A percentile compares a stretch with the other conserved stretches of the same genome.
Conservation (phyloP, 495 filamentous ascomycete genomes). For the Tuber umbilicatum region DNA sequence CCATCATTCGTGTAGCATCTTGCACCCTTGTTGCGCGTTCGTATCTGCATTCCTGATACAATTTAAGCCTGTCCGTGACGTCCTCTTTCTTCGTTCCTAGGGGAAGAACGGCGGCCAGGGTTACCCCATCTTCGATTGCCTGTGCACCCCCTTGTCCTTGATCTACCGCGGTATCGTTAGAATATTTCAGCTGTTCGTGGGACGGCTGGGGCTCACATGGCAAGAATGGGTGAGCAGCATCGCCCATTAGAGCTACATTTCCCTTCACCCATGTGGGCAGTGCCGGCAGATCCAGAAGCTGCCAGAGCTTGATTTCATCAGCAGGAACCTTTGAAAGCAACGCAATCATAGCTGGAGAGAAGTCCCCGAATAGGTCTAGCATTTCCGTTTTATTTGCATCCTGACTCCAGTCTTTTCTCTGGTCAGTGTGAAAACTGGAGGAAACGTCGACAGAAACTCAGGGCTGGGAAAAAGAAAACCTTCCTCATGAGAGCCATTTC, state of each 20-base stretch:
- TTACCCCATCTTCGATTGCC: conserved; percentile 57
- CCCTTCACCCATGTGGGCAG: conserved; percentile 51
- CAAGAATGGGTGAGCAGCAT: conserved; percentile 60
- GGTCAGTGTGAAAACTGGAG: neutral
- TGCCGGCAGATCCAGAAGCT: conserved; percentile 55
- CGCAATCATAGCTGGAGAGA: conserved; percentile 47
- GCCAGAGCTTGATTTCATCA: conserved; percentile 53
- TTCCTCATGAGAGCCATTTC: conserved; percentile 14
- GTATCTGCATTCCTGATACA: conserved; percentile 52
- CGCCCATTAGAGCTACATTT: conserved; percentile 52
- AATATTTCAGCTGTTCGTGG: neutral
- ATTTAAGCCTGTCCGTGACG: conserved; percentile 47
- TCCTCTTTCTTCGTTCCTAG: conserved; percentile 44
- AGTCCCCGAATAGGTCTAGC: conserved; percentile 48
- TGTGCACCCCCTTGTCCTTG: conserved; percentile 54
- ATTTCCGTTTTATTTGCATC: conserved; percentile 46
- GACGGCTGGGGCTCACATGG: conserved; percentile 37
- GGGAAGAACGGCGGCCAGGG: conserved; percentile 51
- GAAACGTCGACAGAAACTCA: neutral
- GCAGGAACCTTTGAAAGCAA: conserved; percentile 50
- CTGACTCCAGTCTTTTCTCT: conserved; percentile 46
- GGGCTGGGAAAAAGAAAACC: neutral
- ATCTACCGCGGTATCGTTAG: conserved; percentile 29
- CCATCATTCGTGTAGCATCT: conserved; percentile 46
- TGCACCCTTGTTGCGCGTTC: conserved; percentile 53